Evolutionary conservation across 306 rosid species (phyloP).

Genomic region (Luffa acutangula): DNA sequence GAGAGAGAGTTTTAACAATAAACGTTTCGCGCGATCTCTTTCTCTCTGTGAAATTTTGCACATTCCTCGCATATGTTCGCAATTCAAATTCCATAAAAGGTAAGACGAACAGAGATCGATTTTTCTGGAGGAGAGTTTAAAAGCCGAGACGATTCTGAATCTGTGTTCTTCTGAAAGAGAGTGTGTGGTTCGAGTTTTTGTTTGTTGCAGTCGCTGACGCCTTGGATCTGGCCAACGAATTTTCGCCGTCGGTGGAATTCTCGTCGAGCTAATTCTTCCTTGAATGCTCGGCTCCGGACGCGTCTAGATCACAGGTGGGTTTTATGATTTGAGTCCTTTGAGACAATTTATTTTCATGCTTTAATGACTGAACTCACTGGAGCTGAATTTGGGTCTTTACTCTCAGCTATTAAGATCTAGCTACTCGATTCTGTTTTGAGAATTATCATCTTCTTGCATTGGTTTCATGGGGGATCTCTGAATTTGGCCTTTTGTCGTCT

Average conservation of each 20-base stretch:
- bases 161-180: neutral
- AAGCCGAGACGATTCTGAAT: neutral
- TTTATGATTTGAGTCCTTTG: conserved; percentile 3
- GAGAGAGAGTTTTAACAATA: neutral
- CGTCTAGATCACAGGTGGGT: conserved; percentile 28
- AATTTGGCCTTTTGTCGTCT: neutral
- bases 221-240: conserved; percentile 31
- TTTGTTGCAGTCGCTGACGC: conserved; percentile 16
- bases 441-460: conserved; percentile 2
- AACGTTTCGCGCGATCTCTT: conserved; percentile 12
- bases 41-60: conserved; percentile 22
- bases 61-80: conserved; percentile 34
- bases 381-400: neutral
- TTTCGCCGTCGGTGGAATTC: neutral
- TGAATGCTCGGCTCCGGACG: conserved; percentile 29
- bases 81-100: conserved; percentile 12
- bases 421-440: conserved; percentile 3
- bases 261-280: conserved; percentile 9
- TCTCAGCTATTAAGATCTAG: conserved; percentile 36
- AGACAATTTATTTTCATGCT: neutral
- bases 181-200: neutral
- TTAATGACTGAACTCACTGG: neutral
- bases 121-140: neutral
- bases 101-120: conserved; percentile 1
- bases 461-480: neutral